These are phyloP conservation scores for Tilletia indica DNA, from an alignment of 1,284 basidiomycete genomes.

Conservation along the genomic window DNA sequence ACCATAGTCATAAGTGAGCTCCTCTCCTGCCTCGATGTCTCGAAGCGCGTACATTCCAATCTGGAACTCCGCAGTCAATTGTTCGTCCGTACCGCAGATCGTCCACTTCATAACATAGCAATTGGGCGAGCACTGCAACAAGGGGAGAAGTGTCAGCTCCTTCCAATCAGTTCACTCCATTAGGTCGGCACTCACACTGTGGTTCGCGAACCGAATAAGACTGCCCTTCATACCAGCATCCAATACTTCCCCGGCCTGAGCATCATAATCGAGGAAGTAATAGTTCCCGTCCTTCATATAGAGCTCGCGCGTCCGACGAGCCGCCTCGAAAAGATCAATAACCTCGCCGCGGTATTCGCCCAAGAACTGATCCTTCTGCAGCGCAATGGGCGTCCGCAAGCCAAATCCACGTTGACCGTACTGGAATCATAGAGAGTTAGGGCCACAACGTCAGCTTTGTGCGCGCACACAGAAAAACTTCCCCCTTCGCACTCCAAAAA, in stretches of 20 bases:
- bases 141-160: not conserved
- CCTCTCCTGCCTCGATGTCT: constrained; percentile 49
- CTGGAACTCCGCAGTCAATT: constrained; percentile 45
- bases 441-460: not conserved
- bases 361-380: constrained; percentile 40
- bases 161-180: not conserved
- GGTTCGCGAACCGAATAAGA: constrained; percentile 50
- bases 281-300: constrained; percentile 47
- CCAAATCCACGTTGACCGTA: constrained; percentile 49
- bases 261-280: constrained; percentile 50
- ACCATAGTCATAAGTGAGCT: constrained; percentile 51
- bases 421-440: not conserved
- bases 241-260: constrained; percentile 47
- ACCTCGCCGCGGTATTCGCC: constrained; percentile 53
- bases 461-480: not conserved
- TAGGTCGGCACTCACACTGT: constrained; percentile 25
- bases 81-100: constrained; percentile 46
- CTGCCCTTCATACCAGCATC: constrained; percentile 50
- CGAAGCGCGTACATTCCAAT: constrained; percentile 47
- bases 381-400: constrained; percentile 36
- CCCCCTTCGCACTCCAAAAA: not conserved
- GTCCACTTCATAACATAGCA: constrained; percentile 50
- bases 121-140: constrained; percentile 40
- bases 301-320: constrained; percentile 37
- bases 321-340: constrained; percentile 40